A percentile compares a stretch with the other conserved stretches of the same genome.
These are phyloP conservation scores for Spiromastix sp. DNA, from an alignment of 2,329 filamentous ascomycete species.

Conservation along the genomic window DNA sequence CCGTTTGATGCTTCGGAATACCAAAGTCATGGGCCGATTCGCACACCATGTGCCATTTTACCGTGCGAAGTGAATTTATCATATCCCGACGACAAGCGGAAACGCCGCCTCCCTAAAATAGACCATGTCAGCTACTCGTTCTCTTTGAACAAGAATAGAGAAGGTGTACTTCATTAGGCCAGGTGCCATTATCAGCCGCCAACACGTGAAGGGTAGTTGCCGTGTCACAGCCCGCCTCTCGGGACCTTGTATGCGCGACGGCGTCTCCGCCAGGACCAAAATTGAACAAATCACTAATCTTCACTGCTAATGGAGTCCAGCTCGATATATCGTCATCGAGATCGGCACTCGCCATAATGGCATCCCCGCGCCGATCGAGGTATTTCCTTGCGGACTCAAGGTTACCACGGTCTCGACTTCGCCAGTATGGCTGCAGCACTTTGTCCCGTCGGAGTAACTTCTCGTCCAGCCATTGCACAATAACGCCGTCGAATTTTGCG, in stretches of 20 bases:
- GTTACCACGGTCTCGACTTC: slow-evolving; percentile 32
- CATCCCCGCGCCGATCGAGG: slow-evolving; percentile 37
- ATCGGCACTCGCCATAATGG: slow-evolving; percentile 42
- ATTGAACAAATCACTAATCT: slow-evolving; percentile 41
- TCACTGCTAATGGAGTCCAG: slow-evolving; percentile 43
- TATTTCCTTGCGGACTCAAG: slow-evolving; percentile 34
- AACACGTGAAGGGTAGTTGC: slow-evolving; percentile 41
- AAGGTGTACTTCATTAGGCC: slow-evolving; percentile 37
- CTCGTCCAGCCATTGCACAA: slow-evolving; percentile 42
- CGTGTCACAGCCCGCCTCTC: slow-evolving; percentile 39
- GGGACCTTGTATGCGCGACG: slow-evolving; percentile 40
- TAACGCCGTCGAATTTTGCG: slow-evolving; percentile 38
- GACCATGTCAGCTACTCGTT: too few relatives aligned
- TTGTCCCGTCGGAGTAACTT: slow-evolving; percentile 37
- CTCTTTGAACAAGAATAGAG: too few relatives aligned
- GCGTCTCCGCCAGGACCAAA: slow-evolving; percentile 45
- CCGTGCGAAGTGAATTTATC: slow-evolving; percentile 43
- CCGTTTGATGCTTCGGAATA: slow-evolving; percentile 45
- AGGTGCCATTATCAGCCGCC: slow-evolving; percentile 43
- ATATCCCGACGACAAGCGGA: slow-evolving; percentile 46
- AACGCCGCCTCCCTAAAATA: slow-evolving; percentile 37
- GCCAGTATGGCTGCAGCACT: slow-evolving; percentile 38
- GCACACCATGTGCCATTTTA: slow-evolving; percentile 45
- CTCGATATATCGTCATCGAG: slow-evolving; percentile 42
- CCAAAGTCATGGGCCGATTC: slow-evolving; percentile 48